Evolutionary conservation across 208 protist genomes (phyloP).

Genomic region (Angomonas deanei): DNA sequence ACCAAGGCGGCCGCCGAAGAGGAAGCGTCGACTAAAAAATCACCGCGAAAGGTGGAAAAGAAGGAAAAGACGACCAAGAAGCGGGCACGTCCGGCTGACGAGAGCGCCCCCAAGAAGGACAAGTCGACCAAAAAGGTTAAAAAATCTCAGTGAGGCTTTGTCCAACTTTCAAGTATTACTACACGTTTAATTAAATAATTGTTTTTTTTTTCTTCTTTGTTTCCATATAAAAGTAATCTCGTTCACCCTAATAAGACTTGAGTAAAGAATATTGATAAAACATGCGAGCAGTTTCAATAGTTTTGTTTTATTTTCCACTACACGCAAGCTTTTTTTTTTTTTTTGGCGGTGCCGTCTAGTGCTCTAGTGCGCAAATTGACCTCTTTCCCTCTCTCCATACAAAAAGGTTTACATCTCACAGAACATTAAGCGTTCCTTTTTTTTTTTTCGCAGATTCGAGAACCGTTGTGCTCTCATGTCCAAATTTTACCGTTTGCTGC

Average conservation of each 20-base stretch:
- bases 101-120: slow-evolving; percentile 6
- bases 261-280: no score
- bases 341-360: no score
- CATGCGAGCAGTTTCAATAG: no score
- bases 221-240: slow-evolving; percentile 1
- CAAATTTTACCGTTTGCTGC: slow-evolving; percentile 50
- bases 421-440: background rate
- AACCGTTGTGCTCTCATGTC: slow-evolving; percentile 16
- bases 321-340: no score
- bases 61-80: background rate
- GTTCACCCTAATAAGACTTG: no score
- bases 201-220: slow-evolving; percentile 1
- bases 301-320: no score
- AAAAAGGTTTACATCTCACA: background rate
- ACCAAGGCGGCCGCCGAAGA: slow-evolving; percentile 18
- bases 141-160: background rate
- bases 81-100: background rate
- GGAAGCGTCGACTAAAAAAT: background rate
- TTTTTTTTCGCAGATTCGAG: background rate
- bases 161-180: background rate
- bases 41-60: slow-evolving; percentile 3
- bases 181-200: slow-evolving; percentile 2
- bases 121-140: slow-evolving; percentile 21
- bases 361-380: no score
- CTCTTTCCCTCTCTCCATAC: no score